These are phyloP conservation scores for Ophiostoma australiae DNA, from an alignment of 2,329 filamentous ascomycete species.

Conservation along the genomic window DNA sequence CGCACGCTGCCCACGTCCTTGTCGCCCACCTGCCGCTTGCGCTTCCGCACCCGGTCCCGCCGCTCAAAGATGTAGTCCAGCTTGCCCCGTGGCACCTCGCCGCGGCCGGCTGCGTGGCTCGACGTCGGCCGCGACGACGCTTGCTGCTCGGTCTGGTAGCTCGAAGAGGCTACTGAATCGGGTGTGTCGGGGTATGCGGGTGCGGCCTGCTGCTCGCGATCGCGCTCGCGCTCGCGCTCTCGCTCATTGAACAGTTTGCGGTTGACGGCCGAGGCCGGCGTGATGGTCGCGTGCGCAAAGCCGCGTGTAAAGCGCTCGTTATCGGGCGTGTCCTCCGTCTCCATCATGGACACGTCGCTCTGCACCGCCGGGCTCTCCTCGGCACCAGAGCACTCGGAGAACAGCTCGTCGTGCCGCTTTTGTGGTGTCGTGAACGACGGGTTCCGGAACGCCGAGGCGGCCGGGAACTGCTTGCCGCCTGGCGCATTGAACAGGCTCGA, in stretches of 20 bases:
- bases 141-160: neutral
- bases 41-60: constrained; percentile 49
- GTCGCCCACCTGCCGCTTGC: constrained; percentile 49
- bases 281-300: constrained; percentile 42
- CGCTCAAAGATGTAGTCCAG: constrained; percentile 35
- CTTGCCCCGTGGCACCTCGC: constrained; percentile 55
- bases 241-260: constrained; percentile 25
- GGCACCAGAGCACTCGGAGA: constrained; percentile 53
- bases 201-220: neutral
- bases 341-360: constrained; percentile 49
- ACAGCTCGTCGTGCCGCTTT: constrained; percentile 49
- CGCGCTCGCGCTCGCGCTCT: neutral
- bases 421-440: constrained; percentile 61
- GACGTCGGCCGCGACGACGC: constrained; percentile 18
- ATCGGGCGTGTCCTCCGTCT: constrained; percentile 50
- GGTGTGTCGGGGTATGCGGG: constrained; percentile 1
- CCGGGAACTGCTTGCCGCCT: constrained; percentile 38
- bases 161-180: neutral
- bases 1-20: constrained; percentile 49
- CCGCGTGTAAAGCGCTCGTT: constrained; percentile 43
- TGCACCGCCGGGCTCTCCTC: constrained; percentile 58
- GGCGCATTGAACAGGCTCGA: constrained; percentile 46
- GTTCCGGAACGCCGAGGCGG: constrained; percentile 57
- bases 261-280: constrained; percentile 41
- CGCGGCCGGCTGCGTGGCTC: constrained; percentile 53